Conservation (phyloP, 2,329 filamentous ascomycete genomes). For the Coniochaeta hoffmannii region DNA sequence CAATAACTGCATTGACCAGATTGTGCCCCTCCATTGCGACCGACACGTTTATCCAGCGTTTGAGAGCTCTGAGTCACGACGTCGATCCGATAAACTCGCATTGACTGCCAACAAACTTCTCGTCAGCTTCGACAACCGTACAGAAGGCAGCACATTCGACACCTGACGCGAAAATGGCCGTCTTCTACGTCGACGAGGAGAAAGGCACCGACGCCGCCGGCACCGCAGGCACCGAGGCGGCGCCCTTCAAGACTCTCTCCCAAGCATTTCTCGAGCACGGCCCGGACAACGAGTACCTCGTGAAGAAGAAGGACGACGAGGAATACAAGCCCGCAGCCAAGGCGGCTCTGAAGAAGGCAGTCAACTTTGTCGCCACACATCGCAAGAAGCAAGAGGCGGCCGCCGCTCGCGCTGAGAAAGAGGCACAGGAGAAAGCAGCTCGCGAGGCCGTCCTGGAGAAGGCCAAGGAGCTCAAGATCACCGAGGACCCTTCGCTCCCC, state of each 20-base stretch:
- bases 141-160: too few relatives aligned
- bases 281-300: background rate
- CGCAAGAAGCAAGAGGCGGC: conserved; percentile 80
- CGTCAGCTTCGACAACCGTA: too few relatives aligned
- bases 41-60: too few relatives aligned
- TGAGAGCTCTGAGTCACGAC: too few relatives aligned
- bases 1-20: too few relatives aligned
- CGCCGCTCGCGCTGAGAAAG: conserved; percentile 53
- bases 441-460: conserved; percentile 66
- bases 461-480: conserved; percentile 67
- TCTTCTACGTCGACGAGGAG: conserved; percentile 3
- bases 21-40: too few relatives aligned
- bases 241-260: background rate
- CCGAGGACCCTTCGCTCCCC: conserved; percentile 68
- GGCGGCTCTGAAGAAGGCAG: conserved; percentile 78
- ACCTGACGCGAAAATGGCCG: background rate
- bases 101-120: too few relatives aligned
- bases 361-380: conserved; percentile 64
- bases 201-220: background rate
- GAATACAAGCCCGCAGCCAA: conserved; percentile 49
- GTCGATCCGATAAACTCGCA: too few relatives aligned
- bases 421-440: conserved; percentile 55
- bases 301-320: background rate
- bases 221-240: background rate
- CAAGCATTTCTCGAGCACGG: background rate